Base-by-base conservation (phyloP, 176 grass and related monocot genomes). In the Triticum monococcum region DNA sequence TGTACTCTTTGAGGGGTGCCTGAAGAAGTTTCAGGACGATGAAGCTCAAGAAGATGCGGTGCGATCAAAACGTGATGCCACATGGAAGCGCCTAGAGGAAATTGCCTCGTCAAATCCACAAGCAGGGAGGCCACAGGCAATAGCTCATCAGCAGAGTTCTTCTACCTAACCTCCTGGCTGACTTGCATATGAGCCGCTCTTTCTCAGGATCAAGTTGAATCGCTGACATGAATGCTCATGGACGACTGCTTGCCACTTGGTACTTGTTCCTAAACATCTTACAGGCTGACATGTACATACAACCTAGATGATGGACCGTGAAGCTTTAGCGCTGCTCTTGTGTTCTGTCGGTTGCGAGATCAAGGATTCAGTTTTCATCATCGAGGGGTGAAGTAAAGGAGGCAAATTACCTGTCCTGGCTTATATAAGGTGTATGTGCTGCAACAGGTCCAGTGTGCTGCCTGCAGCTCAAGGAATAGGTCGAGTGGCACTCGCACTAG, bases 41-140 rank as follows among this genome's bases (percentile, higher is more conserved):
- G 82, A 94, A 92, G 46, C 88, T 38, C 86, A 86, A 90, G 85
- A 82, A 85, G 81, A 57, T 48, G 35, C 30, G 1, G 17, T 88
- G 35, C 85, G 48, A 37, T 88, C 85, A 48, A 92, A 88, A 81
- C 90, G 90, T 63, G 90, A 94, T 59, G 81, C 72, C 37, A 88
- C 62, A 92, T 94, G 93, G 93, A 88, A 88, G 85, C 90, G 85
- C 33, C 79, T 94, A 12, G 93, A 94, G 87, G 93, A 94, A 72
- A 77, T 90, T 54, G 93, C 85, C 46, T 18, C 22, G 12, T 86
- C 87, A 92, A 83, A 77, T 85, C 82, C 86, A 32, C 73, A 31
- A 81, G 83, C 64, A 88, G 76, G 69, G 82, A 86, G 65, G 33
- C 79, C 82, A 7, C 78, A 68, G 62, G 81, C 33, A 66, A 81